Conservation (phyloP, 2,329 filamentous ascomycete species). For the Penicillium sp. region DNA sequence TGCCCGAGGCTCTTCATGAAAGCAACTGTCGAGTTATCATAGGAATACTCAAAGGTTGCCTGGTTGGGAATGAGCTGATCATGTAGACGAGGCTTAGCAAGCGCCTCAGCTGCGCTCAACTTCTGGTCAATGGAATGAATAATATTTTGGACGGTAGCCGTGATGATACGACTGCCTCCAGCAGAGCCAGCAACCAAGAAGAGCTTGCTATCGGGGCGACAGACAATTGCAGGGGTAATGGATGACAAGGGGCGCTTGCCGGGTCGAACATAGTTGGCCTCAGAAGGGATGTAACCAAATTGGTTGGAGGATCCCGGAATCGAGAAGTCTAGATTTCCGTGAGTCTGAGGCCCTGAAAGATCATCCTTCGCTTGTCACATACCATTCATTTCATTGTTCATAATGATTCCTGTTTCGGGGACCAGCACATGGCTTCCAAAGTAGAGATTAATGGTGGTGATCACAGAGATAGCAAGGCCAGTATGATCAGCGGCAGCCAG, state of each 20-base stretch:
- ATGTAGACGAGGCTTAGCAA: conserved; percentile 70
- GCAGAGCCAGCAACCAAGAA: conserved; percentile 74
- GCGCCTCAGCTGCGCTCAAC: conserved; percentile 62
- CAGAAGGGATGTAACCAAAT: conserved; percentile 81
- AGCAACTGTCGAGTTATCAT: conserved; percentile 64
- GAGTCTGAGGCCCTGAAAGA: background rate
- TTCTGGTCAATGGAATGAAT: conserved; percentile 71
- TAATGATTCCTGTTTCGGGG: conserved; percentile 78
- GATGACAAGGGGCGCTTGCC: conserved; percentile 82
- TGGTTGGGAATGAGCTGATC: conserved; percentile 78
- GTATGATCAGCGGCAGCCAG: conserved; percentile 66
- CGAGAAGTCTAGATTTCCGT: conserved; percentile 68
- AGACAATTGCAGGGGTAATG: conserved; percentile 77
- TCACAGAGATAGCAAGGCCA: conserved; percentile 77
- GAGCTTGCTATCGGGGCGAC: conserved; percentile 64
- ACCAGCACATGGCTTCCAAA: conserved; percentile 81
- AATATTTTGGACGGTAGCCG: conserved; percentile 71
- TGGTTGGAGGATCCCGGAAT: conserved; percentile 76
- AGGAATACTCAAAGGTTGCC: conserved; percentile 68
- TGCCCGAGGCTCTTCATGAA: conserved; percentile 68
- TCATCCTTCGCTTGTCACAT: conserved; percentile 41
- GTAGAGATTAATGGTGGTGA: conserved; percentile 83
- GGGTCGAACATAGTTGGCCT: conserved; percentile 78
- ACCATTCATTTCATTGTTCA: conserved; percentile 65
- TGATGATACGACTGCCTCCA: conserved; percentile 82